phyloP scores from a whole-genome alignment of 169 alveolate species.

The Plasmodium fragile region DNA sequence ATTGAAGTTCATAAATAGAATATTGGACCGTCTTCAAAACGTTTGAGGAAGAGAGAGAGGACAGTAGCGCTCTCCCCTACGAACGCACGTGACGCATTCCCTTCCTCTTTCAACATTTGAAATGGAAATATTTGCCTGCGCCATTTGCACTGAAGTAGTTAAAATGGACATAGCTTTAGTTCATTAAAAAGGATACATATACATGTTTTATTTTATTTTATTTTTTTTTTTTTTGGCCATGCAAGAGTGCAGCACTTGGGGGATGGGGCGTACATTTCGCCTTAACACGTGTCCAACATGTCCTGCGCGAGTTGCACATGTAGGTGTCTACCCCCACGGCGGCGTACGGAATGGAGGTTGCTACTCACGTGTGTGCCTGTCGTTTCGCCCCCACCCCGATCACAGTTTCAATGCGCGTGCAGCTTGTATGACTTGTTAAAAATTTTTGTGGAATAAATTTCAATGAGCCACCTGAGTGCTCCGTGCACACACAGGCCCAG shows the following conservation, averaged over 20 bases:
- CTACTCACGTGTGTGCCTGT: background rate
- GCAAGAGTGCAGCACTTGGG: background rate
- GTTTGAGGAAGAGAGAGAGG: background rate
- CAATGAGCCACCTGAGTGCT: conserved; percentile 62
- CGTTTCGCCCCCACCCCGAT: background rate
- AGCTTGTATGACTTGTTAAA: conserved; percentile 35
- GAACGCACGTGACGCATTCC: background rate
- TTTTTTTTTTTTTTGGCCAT: too few relatives aligned
- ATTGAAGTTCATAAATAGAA: conserved; percentile 63
- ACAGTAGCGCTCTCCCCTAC: background rate
- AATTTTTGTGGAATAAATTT: conserved; percentile 50
- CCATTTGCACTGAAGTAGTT: background rate
- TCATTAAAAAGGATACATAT: background rate
- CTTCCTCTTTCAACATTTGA: background rate
- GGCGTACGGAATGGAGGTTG: background rate
- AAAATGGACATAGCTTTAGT: background rate
- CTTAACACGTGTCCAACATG: too few relatives aligned
- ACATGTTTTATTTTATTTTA: too few relatives aligned
- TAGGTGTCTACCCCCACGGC: background rate
- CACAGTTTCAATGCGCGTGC: background rate
- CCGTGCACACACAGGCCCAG: conserved; percentile 71
- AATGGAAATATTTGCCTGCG: background rate
- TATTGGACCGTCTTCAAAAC: conserved; percentile 51
- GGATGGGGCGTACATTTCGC: background rate
- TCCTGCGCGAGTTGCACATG: background rate